Percentiles rank a stretch among this genome's conserved stretches.
Conservation (phyloP, 106 monocot species). For the Dendrobium huoshanense region DNA sequence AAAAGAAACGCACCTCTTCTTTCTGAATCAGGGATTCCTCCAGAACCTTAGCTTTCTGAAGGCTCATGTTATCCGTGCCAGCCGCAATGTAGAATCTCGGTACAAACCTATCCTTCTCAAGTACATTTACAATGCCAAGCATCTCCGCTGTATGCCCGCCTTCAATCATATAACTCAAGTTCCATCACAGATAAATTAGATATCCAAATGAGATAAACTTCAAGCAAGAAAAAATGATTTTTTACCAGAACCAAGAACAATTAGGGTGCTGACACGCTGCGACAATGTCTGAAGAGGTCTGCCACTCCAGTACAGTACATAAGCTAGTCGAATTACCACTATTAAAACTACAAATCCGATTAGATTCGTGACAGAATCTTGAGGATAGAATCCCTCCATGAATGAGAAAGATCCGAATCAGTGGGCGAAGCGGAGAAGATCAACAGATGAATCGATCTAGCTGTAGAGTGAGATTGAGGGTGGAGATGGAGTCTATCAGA, state of each 20-base stretch:
- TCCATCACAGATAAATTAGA: neutral
- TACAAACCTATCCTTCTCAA: constrained; percentile 55
- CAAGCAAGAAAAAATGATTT: neutral
- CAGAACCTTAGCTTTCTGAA: constrained; percentile 67
- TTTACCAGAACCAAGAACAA: constrained; percentile 73
- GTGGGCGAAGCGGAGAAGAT: too few species aligned
- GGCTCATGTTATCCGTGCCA: constrained; percentile 82
- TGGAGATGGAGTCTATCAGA: too few species aligned
- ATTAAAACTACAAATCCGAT: neutral
- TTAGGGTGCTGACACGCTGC: constrained; percentile 19
- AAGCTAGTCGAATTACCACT: constrained; percentile 30
- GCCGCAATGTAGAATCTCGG: constrained; percentile 78
- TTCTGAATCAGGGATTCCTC: constrained; percentile 51
- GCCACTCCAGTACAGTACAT: constrained; percentile 32
- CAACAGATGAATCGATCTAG: too few species aligned
- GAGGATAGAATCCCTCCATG: neutral
- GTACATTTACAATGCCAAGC: constrained; percentile 61
- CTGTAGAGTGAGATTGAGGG: too few species aligned
- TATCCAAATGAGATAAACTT: neutral
- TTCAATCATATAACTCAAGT: constrained; percentile 11
- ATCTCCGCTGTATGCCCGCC: constrained; percentile 97
- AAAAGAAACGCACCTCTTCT: constrained; percentile 20
- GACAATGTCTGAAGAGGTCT: constrained; percentile 11
- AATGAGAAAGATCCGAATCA: neutral
- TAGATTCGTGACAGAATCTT: neutral